Conservation (phyloP, 352 stramenopile species). For the Nothophytophthora sp. region DNA sequence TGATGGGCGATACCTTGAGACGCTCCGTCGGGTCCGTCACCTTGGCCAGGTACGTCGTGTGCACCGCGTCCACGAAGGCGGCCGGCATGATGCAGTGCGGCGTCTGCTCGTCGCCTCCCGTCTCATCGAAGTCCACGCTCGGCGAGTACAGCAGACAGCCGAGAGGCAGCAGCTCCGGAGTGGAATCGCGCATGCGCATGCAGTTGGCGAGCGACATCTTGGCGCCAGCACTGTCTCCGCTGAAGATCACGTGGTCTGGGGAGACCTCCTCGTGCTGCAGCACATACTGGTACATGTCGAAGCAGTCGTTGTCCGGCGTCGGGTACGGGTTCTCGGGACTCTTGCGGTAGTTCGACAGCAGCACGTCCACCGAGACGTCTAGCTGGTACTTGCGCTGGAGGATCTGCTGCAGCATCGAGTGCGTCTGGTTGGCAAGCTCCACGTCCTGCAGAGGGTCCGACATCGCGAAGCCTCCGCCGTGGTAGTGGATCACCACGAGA, state of each 20-base stretch:
- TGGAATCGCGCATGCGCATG: constrained; percentile 13
- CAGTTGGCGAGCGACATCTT: constrained; percentile 23
- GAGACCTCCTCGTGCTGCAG: constrained; percentile 17
- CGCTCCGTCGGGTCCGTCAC: too few relatives aligned
- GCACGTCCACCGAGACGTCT: constrained; percentile 26
- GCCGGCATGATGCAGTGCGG: too few relatives aligned
- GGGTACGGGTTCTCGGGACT: constrained; percentile 32
- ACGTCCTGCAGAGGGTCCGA: constrained; percentile 20
- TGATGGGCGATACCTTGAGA: constrained; percentile 7
- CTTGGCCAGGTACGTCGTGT: too few relatives aligned
- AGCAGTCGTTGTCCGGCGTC: constrained; percentile 27
- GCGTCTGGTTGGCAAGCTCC: constrained; percentile 19
- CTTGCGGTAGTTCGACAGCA: constrained; percentile 53
- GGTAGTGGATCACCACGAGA: constrained; percentile 34
- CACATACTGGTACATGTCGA: constrained; percentile 35
- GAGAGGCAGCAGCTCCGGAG: constrained; percentile 15
- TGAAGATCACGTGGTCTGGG: constrained; percentile 24
- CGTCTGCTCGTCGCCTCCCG: too few relatives aligned
- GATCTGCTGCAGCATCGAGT: constrained; percentile 12
- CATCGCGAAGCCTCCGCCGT: constrained; percentile 32
- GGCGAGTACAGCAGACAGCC: constrained; percentile 15
- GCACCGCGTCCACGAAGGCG: too few relatives aligned
- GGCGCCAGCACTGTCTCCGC: constrained; percentile 38
- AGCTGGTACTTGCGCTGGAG: constrained; percentile 6
- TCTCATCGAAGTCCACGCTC: not conserved